phyloP scores from a whole-genome alignment of 257 asterid genomes.

The Cruciata laevipes region DNA sequence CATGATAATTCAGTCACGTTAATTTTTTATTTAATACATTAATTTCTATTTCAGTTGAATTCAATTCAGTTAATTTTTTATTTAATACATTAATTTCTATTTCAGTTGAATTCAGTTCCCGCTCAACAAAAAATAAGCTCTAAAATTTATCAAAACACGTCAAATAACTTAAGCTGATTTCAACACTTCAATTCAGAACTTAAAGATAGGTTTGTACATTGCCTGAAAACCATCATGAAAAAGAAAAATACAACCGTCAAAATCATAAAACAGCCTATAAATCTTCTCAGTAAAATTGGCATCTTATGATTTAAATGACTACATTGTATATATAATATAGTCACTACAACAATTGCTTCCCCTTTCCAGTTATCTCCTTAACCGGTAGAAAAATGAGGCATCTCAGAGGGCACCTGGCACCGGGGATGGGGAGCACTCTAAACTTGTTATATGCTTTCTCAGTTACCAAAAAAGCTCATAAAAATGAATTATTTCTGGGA shows the following conservation, averaged over 20 bases:
- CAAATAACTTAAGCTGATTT: too few relatives aligned
- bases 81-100: too few relatives aligned
- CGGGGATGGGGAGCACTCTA: neutral
- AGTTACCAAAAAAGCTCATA: neutral
- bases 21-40: too few relatives aligned
- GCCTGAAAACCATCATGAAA: neutral
- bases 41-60: too few relatives aligned
- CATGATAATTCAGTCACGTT: too few relatives aligned
- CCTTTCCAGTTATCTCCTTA: neutral
- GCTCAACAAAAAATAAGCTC: too few relatives aligned
- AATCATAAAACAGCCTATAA: neutral
- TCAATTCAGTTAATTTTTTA: too few relatives aligned
- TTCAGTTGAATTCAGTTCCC: too few relatives aligned
- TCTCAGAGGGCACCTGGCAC: neutral
- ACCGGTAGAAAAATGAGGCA: neutral
- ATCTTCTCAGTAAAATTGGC: too few relatives aligned
- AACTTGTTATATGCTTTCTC: neutral
- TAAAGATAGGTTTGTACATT: too few relatives aligned
- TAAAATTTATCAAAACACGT: too few relatives aligned
- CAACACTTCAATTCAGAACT: too few relatives aligned
- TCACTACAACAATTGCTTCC: neutral
- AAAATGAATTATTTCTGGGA: slow-evolving; percentile 40
- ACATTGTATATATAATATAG: neutral
- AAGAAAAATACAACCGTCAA: neutral
- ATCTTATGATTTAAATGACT: neutral